A percentile compares a stretch with the other conserved stretches of the same genome.
Evolutionary conservation across 805 yeast genomes (phyloP).

Genomic region (Lipomyces yamadae): DNA sequence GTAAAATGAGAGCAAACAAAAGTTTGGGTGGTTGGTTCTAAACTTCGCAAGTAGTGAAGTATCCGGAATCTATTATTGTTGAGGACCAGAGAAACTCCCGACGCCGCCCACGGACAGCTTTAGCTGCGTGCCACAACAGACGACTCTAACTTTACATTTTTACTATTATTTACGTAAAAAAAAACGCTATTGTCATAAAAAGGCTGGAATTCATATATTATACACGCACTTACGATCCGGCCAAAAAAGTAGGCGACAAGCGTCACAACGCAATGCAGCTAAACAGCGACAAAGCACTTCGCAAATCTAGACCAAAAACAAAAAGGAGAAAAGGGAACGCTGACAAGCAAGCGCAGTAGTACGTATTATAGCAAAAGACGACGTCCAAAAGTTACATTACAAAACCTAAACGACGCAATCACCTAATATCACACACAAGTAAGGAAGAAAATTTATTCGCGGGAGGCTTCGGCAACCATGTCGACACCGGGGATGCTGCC

Average conservation of each 20-base stretch:
- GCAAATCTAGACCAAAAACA: slow-evolving; percentile 11
- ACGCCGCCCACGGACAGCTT: too few relatives aligned
- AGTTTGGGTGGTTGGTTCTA: background rate
- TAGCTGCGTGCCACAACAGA: too few relatives aligned
- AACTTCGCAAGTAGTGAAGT: too few relatives aligned
- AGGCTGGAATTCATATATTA: background rate
- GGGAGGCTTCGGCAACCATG: slow-evolving; percentile 37
- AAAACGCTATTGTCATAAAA: background rate
- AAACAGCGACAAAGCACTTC: background rate
- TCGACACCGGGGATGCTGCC: slow-evolving; percentile 36
- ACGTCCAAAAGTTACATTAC: background rate
- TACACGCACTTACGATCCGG: background rate
- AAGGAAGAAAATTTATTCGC: slow-evolving; percentile 26
- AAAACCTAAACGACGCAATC: slow-evolving; percentile 3
- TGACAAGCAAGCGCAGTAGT: background rate
- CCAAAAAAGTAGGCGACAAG: background rate
- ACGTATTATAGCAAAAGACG: background rate
- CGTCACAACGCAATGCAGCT: background rate
- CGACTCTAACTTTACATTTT: background rate
- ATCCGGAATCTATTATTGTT: too few relatives aligned
- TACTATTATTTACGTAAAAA: background rate
- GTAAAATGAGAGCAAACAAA: background rate
- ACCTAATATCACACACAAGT: slow-evolving; percentile 5
- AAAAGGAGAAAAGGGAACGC: slow-evolving; percentile 26
- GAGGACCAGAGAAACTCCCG: too few relatives aligned